Percentiles rank a stretch among this genome's conserved stretches.
Conservation (phyloP, 2,329 filamentous ascomycete species). For the Sporothrix dimorphospora region DNA sequence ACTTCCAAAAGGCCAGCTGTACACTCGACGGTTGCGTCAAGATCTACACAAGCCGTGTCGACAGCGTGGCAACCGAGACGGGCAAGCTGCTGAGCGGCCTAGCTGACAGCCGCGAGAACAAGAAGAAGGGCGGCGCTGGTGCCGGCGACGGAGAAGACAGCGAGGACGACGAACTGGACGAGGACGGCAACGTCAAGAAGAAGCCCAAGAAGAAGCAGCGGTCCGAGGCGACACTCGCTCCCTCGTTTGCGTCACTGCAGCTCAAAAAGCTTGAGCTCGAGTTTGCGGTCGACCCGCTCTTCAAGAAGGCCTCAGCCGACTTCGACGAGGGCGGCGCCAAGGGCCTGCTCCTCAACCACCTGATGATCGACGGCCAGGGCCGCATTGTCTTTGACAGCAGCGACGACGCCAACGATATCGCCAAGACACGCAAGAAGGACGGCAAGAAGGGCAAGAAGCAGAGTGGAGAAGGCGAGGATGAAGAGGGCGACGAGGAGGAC, state of each 20-base stretch:
- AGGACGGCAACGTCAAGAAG: constrained; percentile 55
- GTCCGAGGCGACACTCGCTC: constrained; percentile 89
- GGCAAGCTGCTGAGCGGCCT: constrained; percentile 92
- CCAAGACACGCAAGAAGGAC: constrained; percentile 40
- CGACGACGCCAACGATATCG: constrained; percentile 71
- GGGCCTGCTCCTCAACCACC: constrained; percentile 88
- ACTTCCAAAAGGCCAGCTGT: constrained; percentile 98
- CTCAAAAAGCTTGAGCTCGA: constrained; percentile 98
- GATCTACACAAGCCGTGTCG: constrained; percentile 97
- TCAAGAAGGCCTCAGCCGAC: constrained; percentile 98
- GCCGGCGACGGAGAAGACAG: constrained; percentile 67
- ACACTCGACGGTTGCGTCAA: constrained; percentile 98
- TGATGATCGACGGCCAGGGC: constrained; percentile 91
- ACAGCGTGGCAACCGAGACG: constrained; percentile 97
- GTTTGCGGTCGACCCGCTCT: constrained; percentile 95
- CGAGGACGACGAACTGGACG: constrained; percentile 59
- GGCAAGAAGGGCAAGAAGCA: constrained; percentile 39
- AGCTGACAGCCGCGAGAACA: constrained; percentile 81
- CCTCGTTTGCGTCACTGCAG: constrained; percentile 84
- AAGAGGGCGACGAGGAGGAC: constrained; percentile 44
- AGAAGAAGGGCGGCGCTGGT: constrained; percentile 69
- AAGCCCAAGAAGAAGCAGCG: constrained; percentile 76
- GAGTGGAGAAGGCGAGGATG: constrained; percentile 45
- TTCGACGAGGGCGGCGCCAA: constrained; percentile 98
- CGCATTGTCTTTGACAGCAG: constrained; percentile 98